Percentiles rank a stretch among this genome's conserved stretches.
Conservation (phyloP, 2,329 filamentous ascomycete genomes). For the Coniosporium tulheliwenetii region DNA sequence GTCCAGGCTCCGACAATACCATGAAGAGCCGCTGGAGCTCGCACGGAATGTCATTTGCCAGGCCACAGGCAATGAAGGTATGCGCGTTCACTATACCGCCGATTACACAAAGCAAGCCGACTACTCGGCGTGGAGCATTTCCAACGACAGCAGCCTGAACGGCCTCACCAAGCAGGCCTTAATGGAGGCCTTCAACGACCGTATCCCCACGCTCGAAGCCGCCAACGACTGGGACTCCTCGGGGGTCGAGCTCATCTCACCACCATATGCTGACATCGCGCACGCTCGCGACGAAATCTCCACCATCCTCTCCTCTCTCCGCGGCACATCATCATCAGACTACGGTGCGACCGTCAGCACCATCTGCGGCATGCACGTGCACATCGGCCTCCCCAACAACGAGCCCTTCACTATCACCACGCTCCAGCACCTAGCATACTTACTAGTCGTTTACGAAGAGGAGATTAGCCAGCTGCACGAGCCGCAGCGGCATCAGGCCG, state of each 20-base stretch:
- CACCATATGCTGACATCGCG: constrained; percentile 1
- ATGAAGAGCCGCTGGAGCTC: constrained; percentile 2
- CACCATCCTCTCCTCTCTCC: background rate
- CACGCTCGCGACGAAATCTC: constrained; percentile 1
- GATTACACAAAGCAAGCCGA: background rate
- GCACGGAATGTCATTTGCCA: background rate
- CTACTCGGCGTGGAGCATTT: background rate
- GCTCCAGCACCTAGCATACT: constrained; percentile 9
- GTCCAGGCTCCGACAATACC: constrained; percentile 1
- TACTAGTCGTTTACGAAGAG: constrained; percentile 9
- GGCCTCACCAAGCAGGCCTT: background rate
- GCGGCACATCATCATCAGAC: background rate
- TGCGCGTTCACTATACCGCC: background rate
- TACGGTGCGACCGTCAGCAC: constrained; percentile 3
- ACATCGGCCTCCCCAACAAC: constrained; percentile 8
- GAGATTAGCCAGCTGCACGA: constrained; percentile 6
- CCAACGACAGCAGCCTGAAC: background rate
- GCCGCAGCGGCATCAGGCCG: constrained; percentile 2
- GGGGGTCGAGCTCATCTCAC: constrained; percentile 8
- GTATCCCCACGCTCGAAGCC: background rate
- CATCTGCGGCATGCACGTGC: constrained; percentile 10
- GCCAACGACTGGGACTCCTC: constrained; percentile 3
- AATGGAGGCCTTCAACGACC: background rate
- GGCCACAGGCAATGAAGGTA: background rate
- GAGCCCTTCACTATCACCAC: constrained; percentile 4